Evolutionary conservation across 345 rosid species (phyloP).

Genomic region (Gossypium turneri): DNA sequence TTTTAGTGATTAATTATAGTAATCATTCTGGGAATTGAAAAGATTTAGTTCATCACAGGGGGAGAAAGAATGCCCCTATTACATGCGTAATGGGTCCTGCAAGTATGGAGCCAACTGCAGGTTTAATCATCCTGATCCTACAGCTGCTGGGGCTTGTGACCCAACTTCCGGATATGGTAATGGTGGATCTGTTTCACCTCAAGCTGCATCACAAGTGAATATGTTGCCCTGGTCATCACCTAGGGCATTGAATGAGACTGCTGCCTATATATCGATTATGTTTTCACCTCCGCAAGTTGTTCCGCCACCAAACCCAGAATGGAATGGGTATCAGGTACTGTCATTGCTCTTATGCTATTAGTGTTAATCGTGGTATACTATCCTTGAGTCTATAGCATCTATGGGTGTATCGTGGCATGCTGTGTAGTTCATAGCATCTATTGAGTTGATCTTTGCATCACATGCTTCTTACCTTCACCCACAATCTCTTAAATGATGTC

Average conservation of each 20-base stretch:
- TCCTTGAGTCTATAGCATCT: not conserved
- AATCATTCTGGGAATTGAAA: not conserved
- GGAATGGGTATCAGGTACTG: constrained; percentile 87
- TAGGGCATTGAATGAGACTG: constrained; percentile 42
- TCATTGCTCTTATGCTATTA: not conserved
- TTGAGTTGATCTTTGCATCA: not conserved
- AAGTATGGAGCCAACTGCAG: constrained; percentile 76
- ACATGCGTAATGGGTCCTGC: constrained; percentile 96
- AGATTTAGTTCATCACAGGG: constrained; percentile 39
- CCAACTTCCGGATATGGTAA: constrained; percentile 43
- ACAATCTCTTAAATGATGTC: not conserved
- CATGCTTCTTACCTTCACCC: not conserved
- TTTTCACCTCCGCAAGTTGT: constrained; percentile 54
- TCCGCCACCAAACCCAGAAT: constrained; percentile 54
- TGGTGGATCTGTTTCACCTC: constrained; percentile 51
- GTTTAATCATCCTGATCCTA: constrained; percentile 93
- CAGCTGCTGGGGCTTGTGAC: constrained; percentile 45
- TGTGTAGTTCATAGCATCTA: not conserved
- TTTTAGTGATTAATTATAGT: constrained; percentile 7
- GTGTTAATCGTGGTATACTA: not conserved
- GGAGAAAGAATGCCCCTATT: constrained; percentile 77
- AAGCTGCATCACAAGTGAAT: constrained; percentile 46
- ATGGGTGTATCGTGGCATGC: not conserved
- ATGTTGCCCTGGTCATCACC: constrained; percentile 71
- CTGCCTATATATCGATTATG: constrained; percentile 55